Evolutionary conservation across 108 stramenopile genomes (phyloP), one percentile per base, ranked within the genome.

Genomic region (Aurantiochytrium sp.): DNA sequence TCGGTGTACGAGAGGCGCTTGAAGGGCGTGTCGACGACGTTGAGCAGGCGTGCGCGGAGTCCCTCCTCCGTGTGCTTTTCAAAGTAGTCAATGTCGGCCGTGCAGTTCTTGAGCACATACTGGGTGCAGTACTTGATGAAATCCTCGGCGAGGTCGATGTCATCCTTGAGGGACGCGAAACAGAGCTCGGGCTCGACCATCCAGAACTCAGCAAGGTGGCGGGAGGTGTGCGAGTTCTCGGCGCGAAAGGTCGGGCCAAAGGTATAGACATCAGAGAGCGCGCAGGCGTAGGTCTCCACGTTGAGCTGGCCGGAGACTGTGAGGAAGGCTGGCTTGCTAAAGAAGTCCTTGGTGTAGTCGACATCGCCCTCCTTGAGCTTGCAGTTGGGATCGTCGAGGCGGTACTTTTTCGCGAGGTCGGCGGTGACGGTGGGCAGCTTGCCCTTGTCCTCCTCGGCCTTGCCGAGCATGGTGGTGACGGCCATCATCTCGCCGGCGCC

Each of bases 141-240:
- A 55, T 96, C 96, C 91, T 98, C 97, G n/a, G 96, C 94, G 65
- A 96, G 95, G 88, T 92, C 93, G 69, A 98, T 93, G 89, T 96
- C 94, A 27, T 93, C 94, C 68, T 93, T 85, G 17, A 98, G 88
- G 31, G 93, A 92, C 0, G 95, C 94, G 89, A 98, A 98, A 68
- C 85, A 52, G 65, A 95, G 93, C 94, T 98, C 97, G 24, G 96
- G 96, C 90, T 98, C 97, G 68, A 98, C 95, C 93, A 96, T 96
- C 93, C 95, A 93, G 89, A 98, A 98, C 90, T 98, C 97, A 4
- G 97, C 95, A 53, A 98, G 89, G 90, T 98, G 97, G 54, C 96
- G 93, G n/a, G 94, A 92, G 36, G 97, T 98, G 90, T 97, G 94
- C 53, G 94, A 95, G 90, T 97, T 96, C 91, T 98, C 97, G 27